phyloP scores from a whole-genome alignment of 164 flowering plant genomes.

The Vitis vinifera region ASM3070453v1 NC_081805.1:1482001-1482500 shows the following conservation, averaged over 20 bases:
- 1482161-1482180: conserved; percentile 81
- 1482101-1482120: conserved; percentile 63
- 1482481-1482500: not conserved
- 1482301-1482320: too few species aligned
- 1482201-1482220: conserved; percentile 96
- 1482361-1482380: too few species aligned
- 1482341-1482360: too few species aligned
- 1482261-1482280: not conserved
- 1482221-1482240: conserved; percentile 97
- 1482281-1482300: too few species aligned
- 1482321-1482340: too few species aligned
- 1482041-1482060: not conserved
- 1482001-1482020: conserved; percentile 92
- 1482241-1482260: conserved; percentile 42
- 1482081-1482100: conserved; percentile 6
- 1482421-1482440: not conserved
- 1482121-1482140: conserved; percentile 85
- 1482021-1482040: conserved; percentile 33
- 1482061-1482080: not conserved
- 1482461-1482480: not conserved
- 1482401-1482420: not conserved
- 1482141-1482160: conserved; percentile 73
- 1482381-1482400: too few species aligned
- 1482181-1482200: conserved; percentile 63
- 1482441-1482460: not conserved